These are phyloP conservation scores for Talaromyces ruber DNA, from an alignment of 495 filamentous ascomycete species.

Conservation along the genomic window DNA sequence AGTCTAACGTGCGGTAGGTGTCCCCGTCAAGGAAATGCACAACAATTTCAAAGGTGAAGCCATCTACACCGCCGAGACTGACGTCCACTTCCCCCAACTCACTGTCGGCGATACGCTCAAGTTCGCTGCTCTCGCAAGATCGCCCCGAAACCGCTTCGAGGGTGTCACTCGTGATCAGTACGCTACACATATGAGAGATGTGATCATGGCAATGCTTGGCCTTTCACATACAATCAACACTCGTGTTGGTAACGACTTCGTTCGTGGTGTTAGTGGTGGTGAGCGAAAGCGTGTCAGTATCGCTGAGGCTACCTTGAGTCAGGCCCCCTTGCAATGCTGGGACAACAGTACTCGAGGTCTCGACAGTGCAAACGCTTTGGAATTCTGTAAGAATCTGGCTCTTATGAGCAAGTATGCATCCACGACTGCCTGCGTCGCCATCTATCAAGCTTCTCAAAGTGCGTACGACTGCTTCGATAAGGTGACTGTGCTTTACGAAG, in stretches of 20 bases:
- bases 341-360: conserved; percentile 71
- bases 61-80: conserved; percentile 74
- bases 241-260: conserved; percentile 68
- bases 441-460: conserved; percentile 74
- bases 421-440: conserved; percentile 64
- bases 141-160: conserved; percentile 51
- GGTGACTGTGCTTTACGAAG: conserved; percentile 70
- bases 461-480: conserved; percentile 77
- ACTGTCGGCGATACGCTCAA: conserved; percentile 70
- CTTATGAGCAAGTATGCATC: conserved; percentile 56
- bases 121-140: conserved; percentile 64
- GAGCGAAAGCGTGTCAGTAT: conserved; percentile 81
- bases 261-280: conserved; percentile 73
- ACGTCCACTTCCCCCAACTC: conserved; percentile 77
- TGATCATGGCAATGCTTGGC: conserved; percentile 74
- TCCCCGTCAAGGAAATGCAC: conserved; percentile 44
- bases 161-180: conserved; percentile 53
- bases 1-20: background rate
- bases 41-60: conserved; percentile 65
- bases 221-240: conserved; percentile 71
- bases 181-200: conserved; percentile 57
- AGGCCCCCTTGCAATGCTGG: conserved; percentile 70
- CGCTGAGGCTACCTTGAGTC: conserved; percentile 58
- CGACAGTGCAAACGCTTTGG: conserved; percentile 73
- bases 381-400: conserved; percentile 64